Conservation (phyloP, 2,329 filamentous ascomycete genomes). For the Fusarium poae region DNA sequence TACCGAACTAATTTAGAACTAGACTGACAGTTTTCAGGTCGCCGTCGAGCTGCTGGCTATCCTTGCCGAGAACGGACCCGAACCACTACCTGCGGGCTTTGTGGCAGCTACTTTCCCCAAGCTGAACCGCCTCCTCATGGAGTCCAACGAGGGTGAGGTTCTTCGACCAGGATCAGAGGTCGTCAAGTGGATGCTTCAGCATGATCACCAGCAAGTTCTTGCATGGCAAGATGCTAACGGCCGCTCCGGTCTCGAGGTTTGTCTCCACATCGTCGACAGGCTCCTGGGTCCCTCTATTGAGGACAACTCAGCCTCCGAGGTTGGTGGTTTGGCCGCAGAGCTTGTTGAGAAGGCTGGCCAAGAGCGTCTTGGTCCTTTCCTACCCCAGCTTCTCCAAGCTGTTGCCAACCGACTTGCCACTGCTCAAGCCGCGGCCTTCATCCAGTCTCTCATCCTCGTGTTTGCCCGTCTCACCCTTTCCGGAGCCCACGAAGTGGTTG, state of each 20-base stretch:
- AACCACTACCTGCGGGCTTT: slow-evolving; percentile 88
- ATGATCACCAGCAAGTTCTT: slow-evolving; percentile 91
- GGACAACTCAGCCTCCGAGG: slow-evolving; percentile 94
- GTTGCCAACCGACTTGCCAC: slow-evolving; percentile 87
- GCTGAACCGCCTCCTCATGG: slow-evolving; percentile 83
- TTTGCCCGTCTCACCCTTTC: slow-evolving; percentile 91
- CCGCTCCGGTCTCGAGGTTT: slow-evolving; percentile 87
- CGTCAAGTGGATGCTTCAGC: slow-evolving; percentile 88
- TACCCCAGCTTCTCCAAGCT: slow-evolving; percentile 88
- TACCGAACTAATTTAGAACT: background rate
- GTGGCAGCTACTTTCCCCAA: slow-evolving; percentile 89
- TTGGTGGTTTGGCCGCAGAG: slow-evolving; percentile 92
- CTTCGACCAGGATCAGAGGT: slow-evolving; percentile 87
- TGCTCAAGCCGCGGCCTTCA: slow-evolving; percentile 88
- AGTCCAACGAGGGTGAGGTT: slow-evolving; percentile 87
- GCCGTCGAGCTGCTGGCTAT: slow-evolving; percentile 87
- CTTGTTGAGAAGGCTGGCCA: slow-evolving; percentile 95
- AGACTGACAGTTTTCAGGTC: slow-evolving; percentile 61
- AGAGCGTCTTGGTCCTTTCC: slow-evolving; percentile 88
- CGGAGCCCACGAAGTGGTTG: slow-evolving; percentile 88
- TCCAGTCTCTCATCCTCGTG: slow-evolving; percentile 94
- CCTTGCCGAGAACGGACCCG: slow-evolving; percentile 83
- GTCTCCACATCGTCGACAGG: slow-evolving; percentile 91
- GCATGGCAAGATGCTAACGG: slow-evolving; percentile 84
- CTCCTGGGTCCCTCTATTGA: slow-evolving; percentile 86